Conservation (phyloP, 2,329 filamentous ascomycete species). For the Penicillium thymicola region DNA sequence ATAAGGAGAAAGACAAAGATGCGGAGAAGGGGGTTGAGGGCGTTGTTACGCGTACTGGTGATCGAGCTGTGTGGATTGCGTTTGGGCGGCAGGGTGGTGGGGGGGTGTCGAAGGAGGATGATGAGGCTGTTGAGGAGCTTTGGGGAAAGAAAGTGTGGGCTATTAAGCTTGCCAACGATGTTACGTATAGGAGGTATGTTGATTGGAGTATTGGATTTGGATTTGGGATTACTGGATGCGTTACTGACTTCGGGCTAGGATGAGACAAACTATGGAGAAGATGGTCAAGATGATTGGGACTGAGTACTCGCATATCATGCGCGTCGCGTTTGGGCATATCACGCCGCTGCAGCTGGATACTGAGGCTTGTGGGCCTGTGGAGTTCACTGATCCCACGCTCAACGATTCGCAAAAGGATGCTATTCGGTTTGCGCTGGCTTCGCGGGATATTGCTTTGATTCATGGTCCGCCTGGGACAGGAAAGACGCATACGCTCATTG, state of each 20-base stretch:
- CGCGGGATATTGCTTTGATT: constrained; percentile 79
- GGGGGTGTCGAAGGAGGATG: constrained; percentile 37
- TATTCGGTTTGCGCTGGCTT: constrained; percentile 76
- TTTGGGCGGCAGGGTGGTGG: constrained; percentile 41
- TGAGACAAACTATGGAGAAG: constrained; percentile 62
- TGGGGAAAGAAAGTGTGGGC: constrained; percentile 60
- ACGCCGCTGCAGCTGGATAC: constrained; percentile 52
- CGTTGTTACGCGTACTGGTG: constrained; percentile 46
- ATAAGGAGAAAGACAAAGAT: constrained; percentile 33
- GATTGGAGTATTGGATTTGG: background rate
- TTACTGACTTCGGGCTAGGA: constrained; percentile 38
- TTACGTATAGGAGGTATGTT: constrained; percentile 59
- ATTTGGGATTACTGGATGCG: background rate
- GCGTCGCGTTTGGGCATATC: constrained; percentile 59
- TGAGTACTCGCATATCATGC: constrained; percentile 57
- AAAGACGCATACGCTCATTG: constrained; percentile 94
- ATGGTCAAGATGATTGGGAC: constrained; percentile 55
- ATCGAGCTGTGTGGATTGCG: constrained; percentile 45
- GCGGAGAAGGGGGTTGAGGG: constrained; percentile 39
- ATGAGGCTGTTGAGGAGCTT: constrained; percentile 48
- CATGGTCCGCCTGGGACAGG: constrained; percentile 95
- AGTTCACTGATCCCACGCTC: constrained; percentile 55
- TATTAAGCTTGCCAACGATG: constrained; percentile 64
- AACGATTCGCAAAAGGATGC: constrained; percentile 63
- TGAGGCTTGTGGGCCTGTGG: constrained; percentile 44